Base-by-base conservation (phyloP, 2,329 filamentous ascomycete species). In the Colletotrichum zoysiae region DNA sequence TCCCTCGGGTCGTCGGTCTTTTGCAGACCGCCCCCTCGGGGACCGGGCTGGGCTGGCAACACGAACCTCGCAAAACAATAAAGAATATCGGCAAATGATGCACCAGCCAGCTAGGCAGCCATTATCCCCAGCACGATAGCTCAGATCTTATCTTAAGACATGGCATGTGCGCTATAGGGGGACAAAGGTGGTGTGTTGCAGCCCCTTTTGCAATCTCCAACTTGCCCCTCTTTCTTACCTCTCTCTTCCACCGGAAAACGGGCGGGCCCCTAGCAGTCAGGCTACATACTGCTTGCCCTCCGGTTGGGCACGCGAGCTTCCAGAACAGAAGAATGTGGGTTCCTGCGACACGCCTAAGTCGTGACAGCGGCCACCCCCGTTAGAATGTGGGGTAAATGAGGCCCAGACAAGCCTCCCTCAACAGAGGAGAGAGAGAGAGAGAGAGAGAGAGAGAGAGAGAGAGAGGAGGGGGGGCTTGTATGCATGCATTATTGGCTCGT, bases 291-390 rank as follows among this genome's bases (percentile, higher is more conserved):
- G 20, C 51, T 33, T 56, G 65, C 35, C 35, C 51, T 65, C 46
- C 65, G 59, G 59, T 71, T 71, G 65, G 69, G n/a, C 55, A 46
- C 55, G 40, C 40, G 40, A 42, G 69, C 65, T 71, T 71, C 69
- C 59, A 69, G 69, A 71, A 71, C 59, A 69, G 69, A 71, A 71
- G 59, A 60, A 33, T 64, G 69, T 56, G 69, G 65, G 46, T 69
- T 69, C 53, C 59, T 40, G 46, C 30, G 46, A 23, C 67, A 57
- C 35, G 42, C 40, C 26, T n/a, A 14, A 14, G 20, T 56, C 33
- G 23, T 62, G 48, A 40, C 20, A 51, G 16, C 33, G 35, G 35
- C 30, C 23, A 16, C 20, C 18, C 46, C 60, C 61, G 35, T 55
- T 60, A 46, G 40, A 64, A 55, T 65, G 69, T 69, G 69, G 69